Conservation (phyloP, 2,329 filamentous ascomycete genomes). For the Aspergillus fischeri region DNA sequence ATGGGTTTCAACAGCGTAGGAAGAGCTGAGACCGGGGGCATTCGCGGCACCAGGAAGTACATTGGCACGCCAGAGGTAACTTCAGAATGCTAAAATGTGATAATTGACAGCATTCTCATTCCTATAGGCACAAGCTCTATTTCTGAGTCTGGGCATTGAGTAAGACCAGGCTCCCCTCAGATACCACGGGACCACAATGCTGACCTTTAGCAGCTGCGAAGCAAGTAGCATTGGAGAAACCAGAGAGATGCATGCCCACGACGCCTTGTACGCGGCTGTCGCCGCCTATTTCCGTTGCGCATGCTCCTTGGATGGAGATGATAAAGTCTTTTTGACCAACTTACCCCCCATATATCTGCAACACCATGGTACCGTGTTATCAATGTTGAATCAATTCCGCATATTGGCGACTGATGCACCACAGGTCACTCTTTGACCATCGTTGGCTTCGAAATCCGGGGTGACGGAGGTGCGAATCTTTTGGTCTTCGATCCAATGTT, state of each 20-base stretch:
- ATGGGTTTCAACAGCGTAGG: slow-evolving; percentile 72
- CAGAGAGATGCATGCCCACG: slow-evolving; percentile 44
- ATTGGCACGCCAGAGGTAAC: slow-evolving; percentile 85
- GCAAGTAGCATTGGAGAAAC: slow-evolving; percentile 55
- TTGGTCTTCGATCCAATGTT: slow-evolving; percentile 88
- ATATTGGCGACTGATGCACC: background rate
- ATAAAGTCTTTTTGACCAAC: slow-evolving; percentile 66
- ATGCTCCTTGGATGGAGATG: slow-evolving; percentile 45
- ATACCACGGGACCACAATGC: background rate
- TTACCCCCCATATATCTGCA: slow-evolving; percentile 88
- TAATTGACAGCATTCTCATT: slow-evolving; percentile 7
- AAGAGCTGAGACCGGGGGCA: slow-evolving; percentile 77
- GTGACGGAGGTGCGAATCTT: slow-evolving; percentile 62
- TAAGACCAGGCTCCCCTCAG: slow-evolving; percentile 35
- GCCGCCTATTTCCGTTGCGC: slow-evolving; percentile 68
- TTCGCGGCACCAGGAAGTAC: slow-evolving; percentile 85
- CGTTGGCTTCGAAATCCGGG: slow-evolving; percentile 71
- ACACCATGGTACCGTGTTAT: slow-evolving; percentile 56
- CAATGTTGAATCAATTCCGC: background rate
- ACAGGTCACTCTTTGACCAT: slow-evolving; percentile 85
- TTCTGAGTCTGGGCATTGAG: slow-evolving; percentile 64
- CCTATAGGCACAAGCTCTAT: slow-evolving; percentile 69
- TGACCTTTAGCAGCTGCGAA: slow-evolving; percentile 47
- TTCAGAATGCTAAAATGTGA: background rate
- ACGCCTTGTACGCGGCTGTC: slow-evolving; percentile 62